Evolutionary conservation across 2,329 filamentous ascomycete species (phyloP), one percentile per base, ranked within the genome.

Genomic region (Rutstroemia sydowiana): DNA sequence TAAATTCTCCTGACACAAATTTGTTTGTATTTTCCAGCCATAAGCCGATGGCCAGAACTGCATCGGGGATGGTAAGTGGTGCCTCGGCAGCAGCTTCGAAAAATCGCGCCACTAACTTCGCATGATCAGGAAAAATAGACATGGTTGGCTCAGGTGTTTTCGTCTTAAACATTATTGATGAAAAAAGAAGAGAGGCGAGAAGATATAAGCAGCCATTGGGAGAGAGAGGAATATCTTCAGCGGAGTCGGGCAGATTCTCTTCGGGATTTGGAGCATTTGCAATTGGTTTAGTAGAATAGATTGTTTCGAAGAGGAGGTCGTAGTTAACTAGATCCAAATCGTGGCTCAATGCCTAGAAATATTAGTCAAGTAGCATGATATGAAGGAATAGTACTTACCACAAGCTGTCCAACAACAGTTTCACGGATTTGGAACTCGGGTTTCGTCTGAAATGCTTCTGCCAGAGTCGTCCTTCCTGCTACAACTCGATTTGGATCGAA

Each of bases 401-500:
- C 82, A 21, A 91, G 69, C 62, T 90, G 83, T 0, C 87, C 86
- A n/a, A 88, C 75, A 43, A 86, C 76, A 6, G 79, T 77, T 55
- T 87, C 81, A 53, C 79, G 75, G 14, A 77, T 77, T 53, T 81
- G 75, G 30, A 88, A 68, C 37, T 75, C 70, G 37, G 82, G 75
- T 13, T 86, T 77, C 39, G 84, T 75, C 41, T 81, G 79, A 60
- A 86, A 91, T 3, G 77, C 75, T 57, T 82, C 77, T 44, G 79
- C 75, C 59, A 81, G 74, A 2, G 82, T 87, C 58, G 72, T 73
- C 53, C 77, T 79, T 2, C 79, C 76, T 0, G 80, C 77, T 6
- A 90, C 75, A 20, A 81, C 73, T 61, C 75, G 81, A 51, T 79
- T 75, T 0, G 87, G 86, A 48, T 80, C 74, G 57, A 83, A 80